Evolutionary conservation across 2,329 filamentous ascomycete genomes (phyloP), one percentile per base, ranked within the genome.

Genomic region (Talaromyces sp.): DNA sequence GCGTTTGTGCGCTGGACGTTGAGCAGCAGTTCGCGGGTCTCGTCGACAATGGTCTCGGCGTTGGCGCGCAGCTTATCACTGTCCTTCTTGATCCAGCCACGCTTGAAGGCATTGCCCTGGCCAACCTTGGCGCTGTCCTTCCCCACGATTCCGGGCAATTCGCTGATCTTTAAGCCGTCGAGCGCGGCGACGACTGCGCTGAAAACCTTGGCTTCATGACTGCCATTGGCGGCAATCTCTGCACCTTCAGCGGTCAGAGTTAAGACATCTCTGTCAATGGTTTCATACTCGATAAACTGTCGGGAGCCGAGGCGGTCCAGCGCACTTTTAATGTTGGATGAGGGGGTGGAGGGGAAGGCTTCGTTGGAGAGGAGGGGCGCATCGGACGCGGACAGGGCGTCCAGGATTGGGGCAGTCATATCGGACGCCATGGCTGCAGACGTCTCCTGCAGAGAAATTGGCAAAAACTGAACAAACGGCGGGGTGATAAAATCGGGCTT

Each of bases 101-200:
- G 79, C 74, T 83, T 95, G 80, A 97, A 96, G 30, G 93, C 93
- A 77, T 94, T 96, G 65, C 91, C 91, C 71, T 94, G 89, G n/a
- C 94, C 94, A 55, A 97, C 80, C 77, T 77, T 78, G 51, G 76
- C 76, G 45, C 72, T 74, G 24, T 77, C 75, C 64, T 77, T 76
- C 47, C 75, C 75, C 41, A 77, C 74, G 49, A 77, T 66, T 47
- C 72, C 72, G 29, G 78, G 76, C 51, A 92, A 78, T 61, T 93
- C 89, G 60, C 82, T 78, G 55, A 97, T 88, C 60, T 89, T 88
- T 72, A 97, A 80, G 19, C 91, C 92, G 68, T 93, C 91, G 60
- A 91, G 71, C 27, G 88, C 86, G 60, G 82, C 78, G 62, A 83
- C 81, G 52, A 93, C 78, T 0, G 88, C 88, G 66, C 90, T 85